Base-by-base conservation (phyloP, 1,284 basidiomycete genomes). In the Inonotus hispidus region DNA sequence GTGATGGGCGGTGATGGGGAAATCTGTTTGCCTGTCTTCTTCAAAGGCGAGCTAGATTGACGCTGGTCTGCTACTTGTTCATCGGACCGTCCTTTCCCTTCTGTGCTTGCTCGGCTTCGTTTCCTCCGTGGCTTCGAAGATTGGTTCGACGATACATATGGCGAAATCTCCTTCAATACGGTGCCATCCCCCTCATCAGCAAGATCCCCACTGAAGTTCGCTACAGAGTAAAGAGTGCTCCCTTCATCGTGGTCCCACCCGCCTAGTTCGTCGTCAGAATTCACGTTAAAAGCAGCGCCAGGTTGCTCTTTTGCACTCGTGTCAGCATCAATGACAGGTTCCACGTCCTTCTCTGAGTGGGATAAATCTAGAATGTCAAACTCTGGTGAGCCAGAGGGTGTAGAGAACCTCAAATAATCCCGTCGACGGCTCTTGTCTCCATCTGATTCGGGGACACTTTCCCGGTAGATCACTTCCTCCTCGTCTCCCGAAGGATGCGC, bases 261-360 rank as follows among this genome's bases (percentile, higher is more conserved):
- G 3, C 72, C 78, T 21, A 81, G 67, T 62, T 82, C 79, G 58
- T 80, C 79, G 32, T 81, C 79, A 13, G 79, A 60, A 10, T 64
- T 57, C 7, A 50, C 62, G 32, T 64, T 59, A 25, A 38, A 47
- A 50, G 54, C 21, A 58, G 56, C 29, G 11, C 21, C 14, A 21
- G 53, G 54, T 19, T n/a, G 38, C 19, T 53, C 55, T 25, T 64
- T 59, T n/a, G 43, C n/a, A 14, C 35, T 70, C 11, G 64, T 64
- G 2, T 69, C 66, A 16, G 68, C 66, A 29, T 60, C 67, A 49
- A 71, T 70, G 29, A 69, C 46, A 49, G 3, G 5, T 13, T 37
- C 50, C 16, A 13, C 32, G 16, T 27, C 50, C 32, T 52, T 19
- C 11, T 49, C 23, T 13, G 23, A 6, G 49, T 38, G 11, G 21